phyloP scores from a whole-genome alignment of 1,284 basidiomycete species.

The Ustilago shanxiensis region DNA sequence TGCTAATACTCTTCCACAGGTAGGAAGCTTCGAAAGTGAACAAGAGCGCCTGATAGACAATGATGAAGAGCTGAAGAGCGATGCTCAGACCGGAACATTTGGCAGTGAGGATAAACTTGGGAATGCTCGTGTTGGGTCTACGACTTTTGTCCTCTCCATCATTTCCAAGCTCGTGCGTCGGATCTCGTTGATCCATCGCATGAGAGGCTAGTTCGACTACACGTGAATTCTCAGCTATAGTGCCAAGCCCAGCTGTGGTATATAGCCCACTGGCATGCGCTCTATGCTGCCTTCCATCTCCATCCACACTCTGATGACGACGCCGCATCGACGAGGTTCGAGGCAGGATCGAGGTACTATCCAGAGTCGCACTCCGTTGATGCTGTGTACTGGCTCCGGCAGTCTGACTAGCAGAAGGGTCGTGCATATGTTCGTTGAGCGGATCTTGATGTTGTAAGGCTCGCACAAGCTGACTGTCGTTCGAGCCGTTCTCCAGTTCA shows the following conservation, averaged over 20 bases:
- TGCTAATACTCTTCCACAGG: slow-evolving; percentile 23
- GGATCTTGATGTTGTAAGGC: background rate
- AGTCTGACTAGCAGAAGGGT: no score
- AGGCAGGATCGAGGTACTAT: background rate
- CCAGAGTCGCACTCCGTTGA: slow-evolving; percentile 9
- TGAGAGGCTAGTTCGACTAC: no score
- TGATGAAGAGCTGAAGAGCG: background rate
- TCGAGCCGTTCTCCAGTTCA: slow-evolving; percentile 13
- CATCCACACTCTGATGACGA: slow-evolving; percentile 16
- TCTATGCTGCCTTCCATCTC: slow-evolving; percentile 3
- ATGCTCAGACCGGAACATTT: background rate
- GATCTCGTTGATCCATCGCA: no score
- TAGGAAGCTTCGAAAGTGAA: slow-evolving; percentile 31
- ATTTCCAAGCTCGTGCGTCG: background rate
- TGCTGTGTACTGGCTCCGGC: slow-evolving; percentile 2
- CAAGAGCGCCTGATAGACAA: slow-evolving; percentile 22
- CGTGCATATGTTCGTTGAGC: background rate
- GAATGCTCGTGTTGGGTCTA: background rate
- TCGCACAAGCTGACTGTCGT: background rate
- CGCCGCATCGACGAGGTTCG: slow-evolving; percentile 20
- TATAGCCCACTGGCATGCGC: background rate
- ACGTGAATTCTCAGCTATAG: background rate
- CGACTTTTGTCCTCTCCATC: background rate
- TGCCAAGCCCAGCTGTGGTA: background rate
- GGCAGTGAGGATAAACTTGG: background rate